These are phyloP conservation scores for Penicillium salamii DNA, from an alignment of 495 filamentous ascomycete species.

Conservation along the genomic window DNA sequence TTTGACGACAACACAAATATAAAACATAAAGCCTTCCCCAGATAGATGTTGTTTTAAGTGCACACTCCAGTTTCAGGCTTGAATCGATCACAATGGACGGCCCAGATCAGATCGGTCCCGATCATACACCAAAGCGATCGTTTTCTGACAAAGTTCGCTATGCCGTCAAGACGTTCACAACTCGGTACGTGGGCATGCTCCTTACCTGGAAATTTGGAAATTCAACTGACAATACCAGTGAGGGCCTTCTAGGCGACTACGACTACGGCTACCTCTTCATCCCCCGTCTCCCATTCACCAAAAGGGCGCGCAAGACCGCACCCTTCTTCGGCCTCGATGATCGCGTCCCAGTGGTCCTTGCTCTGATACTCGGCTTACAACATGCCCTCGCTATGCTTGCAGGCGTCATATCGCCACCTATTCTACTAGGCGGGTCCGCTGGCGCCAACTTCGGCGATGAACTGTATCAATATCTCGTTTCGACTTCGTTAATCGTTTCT, in stretches of 20 bases:
- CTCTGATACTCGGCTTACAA: slow-evolving; percentile 68
- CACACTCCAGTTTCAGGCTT: background rate
- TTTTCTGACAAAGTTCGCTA: slow-evolving; percentile 34
- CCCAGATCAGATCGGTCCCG: slow-evolving; percentile 52
- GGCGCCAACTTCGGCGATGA: slow-evolving; percentile 64
- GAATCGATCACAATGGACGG: slow-evolving; percentile 35
- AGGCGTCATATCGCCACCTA: slow-evolving; percentile 74
- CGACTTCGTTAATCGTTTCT: slow-evolving; percentile 82
- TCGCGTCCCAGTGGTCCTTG: slow-evolving; percentile 74
- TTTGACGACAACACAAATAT: background rate
- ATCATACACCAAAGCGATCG: slow-evolving; percentile 38
- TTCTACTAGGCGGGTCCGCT: slow-evolving; percentile 63
- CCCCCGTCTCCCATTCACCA: slow-evolving; percentile 83
- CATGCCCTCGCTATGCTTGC: slow-evolving; percentile 68
- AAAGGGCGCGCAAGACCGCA: slow-evolving; percentile 55
- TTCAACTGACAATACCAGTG: slow-evolving; percentile 43
- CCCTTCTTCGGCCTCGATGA: slow-evolving; percentile 91
- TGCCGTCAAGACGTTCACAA: slow-evolving; percentile 44
- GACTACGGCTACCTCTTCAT: slow-evolving; percentile 79
- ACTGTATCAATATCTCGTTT: slow-evolving; percentile 78
- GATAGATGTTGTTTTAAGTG: no score
- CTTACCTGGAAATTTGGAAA: no score
- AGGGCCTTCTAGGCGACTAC: slow-evolving; percentile 80
- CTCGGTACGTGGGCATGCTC: no score
- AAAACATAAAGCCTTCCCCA: no score